phyloP scores from a whole-genome alignment of 345 rosid genomes.

The Eucalyptus virginea region DNA sequence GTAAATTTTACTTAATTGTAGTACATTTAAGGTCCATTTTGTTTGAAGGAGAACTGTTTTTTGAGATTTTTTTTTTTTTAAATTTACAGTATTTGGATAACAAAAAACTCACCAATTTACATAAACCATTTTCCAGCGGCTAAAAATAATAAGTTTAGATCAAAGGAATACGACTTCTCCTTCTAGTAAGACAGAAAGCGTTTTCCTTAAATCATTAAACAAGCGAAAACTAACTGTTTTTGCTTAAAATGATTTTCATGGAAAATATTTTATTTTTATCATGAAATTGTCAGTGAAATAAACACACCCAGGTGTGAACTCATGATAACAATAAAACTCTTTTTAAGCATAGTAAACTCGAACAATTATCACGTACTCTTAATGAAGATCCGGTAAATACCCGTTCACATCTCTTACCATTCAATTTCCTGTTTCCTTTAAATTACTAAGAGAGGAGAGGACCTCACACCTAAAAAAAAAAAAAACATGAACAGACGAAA shows the following conservation, averaged over 20 bases:
- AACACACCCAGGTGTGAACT: background rate
- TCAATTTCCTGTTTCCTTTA: background rate
- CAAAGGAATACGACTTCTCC: background rate
- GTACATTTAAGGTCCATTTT: background rate
- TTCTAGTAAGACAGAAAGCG: background rate
- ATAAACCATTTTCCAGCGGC: background rate
- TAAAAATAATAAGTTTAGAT: background rate
- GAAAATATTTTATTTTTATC: background rate
- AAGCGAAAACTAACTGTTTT: background rate
- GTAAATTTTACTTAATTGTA: background rate
- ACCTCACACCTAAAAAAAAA: background rate
- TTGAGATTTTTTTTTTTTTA: no score
- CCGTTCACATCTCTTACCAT: background rate
- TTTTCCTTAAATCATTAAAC: background rate
- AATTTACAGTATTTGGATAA: background rate
- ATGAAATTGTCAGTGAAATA: accelerated
- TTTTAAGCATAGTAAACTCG: background rate
- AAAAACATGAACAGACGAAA: background rate
- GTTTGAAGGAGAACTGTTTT: background rate
- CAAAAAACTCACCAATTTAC: background rate
- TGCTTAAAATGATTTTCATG: background rate
- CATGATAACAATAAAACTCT: background rate
- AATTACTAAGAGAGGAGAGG: background rate
- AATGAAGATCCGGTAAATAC: background rate
- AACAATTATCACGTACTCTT: background rate